phyloP scores from a whole-genome alignment of 176 grass and related monocot genomes.

The Bolboschoenus planiculmis region DNA sequence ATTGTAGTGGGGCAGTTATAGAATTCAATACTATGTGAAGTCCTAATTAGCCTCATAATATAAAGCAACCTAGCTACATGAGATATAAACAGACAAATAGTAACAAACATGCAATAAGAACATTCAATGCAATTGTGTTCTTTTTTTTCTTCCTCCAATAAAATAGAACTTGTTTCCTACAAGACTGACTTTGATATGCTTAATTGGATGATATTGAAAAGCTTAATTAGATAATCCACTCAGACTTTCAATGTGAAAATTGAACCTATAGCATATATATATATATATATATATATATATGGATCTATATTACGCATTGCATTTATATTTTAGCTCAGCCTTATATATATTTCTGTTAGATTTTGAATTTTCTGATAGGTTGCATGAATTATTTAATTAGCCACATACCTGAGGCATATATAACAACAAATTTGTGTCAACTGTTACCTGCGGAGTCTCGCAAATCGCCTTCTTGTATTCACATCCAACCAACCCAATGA shows the following conservation, averaged over 20 bases:
- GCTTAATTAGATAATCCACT: no score
- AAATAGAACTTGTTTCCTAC: neutral
- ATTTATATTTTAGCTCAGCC: neutral
- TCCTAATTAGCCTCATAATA: neutral
- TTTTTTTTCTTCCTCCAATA: neutral
- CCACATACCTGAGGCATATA: neutral
- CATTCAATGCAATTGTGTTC: neutral
- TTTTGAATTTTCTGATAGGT: neutral
- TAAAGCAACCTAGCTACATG: neutral
- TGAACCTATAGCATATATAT: no score
- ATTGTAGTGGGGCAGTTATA: neutral
- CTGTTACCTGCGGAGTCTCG: no score
- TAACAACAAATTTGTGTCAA: neutral
- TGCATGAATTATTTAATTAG: neutral
- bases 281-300: no score
- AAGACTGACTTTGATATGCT: neutral
- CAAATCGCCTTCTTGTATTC: no score
- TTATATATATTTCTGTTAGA: neutral
- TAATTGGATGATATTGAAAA: neutral
- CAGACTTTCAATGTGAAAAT: no score
- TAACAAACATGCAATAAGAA: neutral
- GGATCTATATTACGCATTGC: neutral
- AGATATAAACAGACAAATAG: no score
- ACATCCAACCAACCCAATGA: no score
- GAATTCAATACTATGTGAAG: neutral